Evolutionary conservation across 306 rosid species (phyloP).

Genomic region (Prunus armeniaca): DNA sequence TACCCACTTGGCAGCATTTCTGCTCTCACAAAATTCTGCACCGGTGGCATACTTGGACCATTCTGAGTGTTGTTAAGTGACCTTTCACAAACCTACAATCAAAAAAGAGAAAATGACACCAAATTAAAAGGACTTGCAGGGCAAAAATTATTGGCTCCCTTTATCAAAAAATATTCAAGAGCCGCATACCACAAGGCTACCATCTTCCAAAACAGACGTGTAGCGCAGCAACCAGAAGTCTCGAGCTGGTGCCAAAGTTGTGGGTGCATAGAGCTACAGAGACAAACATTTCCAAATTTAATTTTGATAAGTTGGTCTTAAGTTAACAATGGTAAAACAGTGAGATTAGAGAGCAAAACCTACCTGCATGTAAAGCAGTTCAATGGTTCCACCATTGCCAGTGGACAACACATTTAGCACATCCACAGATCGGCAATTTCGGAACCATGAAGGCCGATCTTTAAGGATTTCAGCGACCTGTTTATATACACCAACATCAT

Average conservation of each 20-base stretch:
- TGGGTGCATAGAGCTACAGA: conserved; percentile 86
- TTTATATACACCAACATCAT: background rate
- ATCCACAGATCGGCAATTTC: conserved; percentile 88
- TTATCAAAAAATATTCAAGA: background rate
- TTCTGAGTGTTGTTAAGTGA: conserved; percentile 97
- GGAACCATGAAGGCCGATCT: conserved; percentile 90
- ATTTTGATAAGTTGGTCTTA: conserved; percentile 10
- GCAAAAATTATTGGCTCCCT: background rate
- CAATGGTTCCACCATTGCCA: conserved; percentile 90
- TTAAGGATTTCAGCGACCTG: conserved; percentile 97
- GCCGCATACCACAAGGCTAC: conserved; percentile 87
- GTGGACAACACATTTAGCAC: conserved; percentile 78
- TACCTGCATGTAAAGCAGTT: conserved; percentile 98
- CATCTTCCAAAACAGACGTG: conserved; percentile 92
- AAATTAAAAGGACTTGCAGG: background rate
- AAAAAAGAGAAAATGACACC: conserved; percentile 11
- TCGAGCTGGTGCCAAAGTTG: conserved; percentile 97
- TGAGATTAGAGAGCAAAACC: conserved; percentile 1
- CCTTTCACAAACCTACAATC: conserved; percentile 86
- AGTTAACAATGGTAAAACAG: background rate
- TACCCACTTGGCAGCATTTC: conserved; percentile 91
- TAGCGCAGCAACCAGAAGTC: conserved; percentile 99
- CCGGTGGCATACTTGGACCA: conserved; percentile 92
- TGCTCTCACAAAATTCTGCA: conserved; percentile 90
- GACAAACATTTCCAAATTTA: conserved; percentile 13